Percentiles rank a stretch among this genome's conserved stretches.
Evolutionary conservation across 164 flowering plant genomes (phyloP).

Genomic region (Aristolochia californica): DNA sequence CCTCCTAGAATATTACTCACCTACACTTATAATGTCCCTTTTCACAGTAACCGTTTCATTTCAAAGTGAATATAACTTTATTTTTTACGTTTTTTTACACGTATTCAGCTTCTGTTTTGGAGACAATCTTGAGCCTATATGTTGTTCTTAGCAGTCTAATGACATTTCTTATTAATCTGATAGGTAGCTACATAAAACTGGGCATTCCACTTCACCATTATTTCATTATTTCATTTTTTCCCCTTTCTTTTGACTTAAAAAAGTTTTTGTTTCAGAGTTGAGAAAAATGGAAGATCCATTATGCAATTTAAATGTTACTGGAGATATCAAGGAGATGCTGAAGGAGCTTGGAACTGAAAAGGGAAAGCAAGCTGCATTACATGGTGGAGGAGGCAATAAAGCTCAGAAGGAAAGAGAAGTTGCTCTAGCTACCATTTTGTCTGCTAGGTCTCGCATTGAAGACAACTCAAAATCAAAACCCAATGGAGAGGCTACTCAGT

Average conservation of each 20-base stretch:
- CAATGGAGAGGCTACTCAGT: constrained; percentile 39
- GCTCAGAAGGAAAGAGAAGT: constrained; percentile 92
- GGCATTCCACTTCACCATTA: neutral
- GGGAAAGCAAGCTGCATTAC: constrained; percentile 68
- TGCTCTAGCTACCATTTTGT: constrained; percentile 66
- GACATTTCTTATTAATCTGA: no score
- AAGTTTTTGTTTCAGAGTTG: constrained; percentile 23
- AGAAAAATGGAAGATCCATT: constrained; percentile 63
- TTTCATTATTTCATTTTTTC: neutral
- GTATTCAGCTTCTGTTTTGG: no score
- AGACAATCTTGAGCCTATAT: no score
- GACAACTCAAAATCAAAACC: constrained; percentile 41
- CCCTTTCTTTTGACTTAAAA: neutral
- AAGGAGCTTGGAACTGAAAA: constrained; percentile 92
- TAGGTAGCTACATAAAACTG: no score
- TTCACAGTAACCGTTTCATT: no score
- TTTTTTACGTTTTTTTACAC: no score
- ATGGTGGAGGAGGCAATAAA: constrained; percentile 92
- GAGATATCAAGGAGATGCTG: constrained; percentile 93
- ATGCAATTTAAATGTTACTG: constrained; percentile 63
- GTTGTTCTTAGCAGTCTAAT: no score
- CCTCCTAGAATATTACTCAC: no score
- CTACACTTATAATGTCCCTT: no score
- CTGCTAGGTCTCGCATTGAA: constrained; percentile 65
- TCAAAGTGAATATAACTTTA: no score